Evolutionary conservation across 768 basidiomycete species (phyloP).

Genomic region (Pulveroboletus sp.): DNA sequence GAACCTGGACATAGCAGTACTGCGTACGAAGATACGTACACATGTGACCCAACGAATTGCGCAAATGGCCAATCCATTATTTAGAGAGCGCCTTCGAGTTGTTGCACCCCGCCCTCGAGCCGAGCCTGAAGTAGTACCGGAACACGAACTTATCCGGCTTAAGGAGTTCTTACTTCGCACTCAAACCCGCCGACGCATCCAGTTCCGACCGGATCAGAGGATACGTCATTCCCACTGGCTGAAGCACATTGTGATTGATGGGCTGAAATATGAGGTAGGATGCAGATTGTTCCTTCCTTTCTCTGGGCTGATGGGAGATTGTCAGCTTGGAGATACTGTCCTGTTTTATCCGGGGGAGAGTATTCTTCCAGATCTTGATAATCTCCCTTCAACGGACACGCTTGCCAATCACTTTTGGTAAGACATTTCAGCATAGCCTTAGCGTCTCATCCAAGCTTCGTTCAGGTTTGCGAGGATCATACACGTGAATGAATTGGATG

Average conservation of each 20-base stretch:
- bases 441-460: not conserved
- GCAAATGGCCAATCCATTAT: slow-evolving; percentile 44
- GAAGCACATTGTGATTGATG: slow-evolving; percentile 40
- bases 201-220: slow-evolving; percentile 30
- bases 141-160: slow-evolving; percentile 17
- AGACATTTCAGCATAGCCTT: not conserved
- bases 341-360: slow-evolving; percentile 42
- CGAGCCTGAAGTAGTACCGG: slow-evolving; percentile 10
- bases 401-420: slow-evolving; percentile 67
- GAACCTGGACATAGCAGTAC: slow-evolving; percentile 52
- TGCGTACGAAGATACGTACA: slow-evolving; percentile 53
- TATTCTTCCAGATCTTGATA: slow-evolving; percentile 31
- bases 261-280: slow-evolving; percentile 39
- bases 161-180: slow-evolving; percentile 20
- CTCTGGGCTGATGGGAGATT: not conserved
- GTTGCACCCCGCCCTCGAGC: slow-evolving; percentile 40
- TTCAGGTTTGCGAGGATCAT: slow-evolving; percentile 67
- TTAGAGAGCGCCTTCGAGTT: slow-evolving; percentile 51
- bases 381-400: slow-evolving; percentile 36
- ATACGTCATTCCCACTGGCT: slow-evolving; percentile 34
- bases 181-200: slow-evolving; percentile 9
- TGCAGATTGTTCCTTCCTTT: not conserved
- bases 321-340: slow-evolving; percentile 60
- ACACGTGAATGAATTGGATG: slow-evolving; percentile 40
- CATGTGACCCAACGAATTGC: slow-evolving; percentile 62